A percentile compares a stretch with the other conserved stretches of the same genome.
Conservation (phyloP, 345 rosid genomes). For the Gossypium mustelinum region DNA sequence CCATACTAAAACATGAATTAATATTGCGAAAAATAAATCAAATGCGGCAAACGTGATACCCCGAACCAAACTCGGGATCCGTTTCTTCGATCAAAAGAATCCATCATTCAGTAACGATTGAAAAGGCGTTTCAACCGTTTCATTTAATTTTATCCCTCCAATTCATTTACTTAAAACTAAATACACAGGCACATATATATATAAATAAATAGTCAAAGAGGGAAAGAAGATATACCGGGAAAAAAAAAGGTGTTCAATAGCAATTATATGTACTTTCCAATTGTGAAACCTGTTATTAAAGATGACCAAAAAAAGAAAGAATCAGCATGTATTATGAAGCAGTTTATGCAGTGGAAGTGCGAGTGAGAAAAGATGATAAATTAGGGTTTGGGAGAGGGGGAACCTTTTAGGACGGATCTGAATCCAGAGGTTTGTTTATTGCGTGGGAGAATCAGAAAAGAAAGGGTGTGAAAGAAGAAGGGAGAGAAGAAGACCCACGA, state of each 20-base stretch:
- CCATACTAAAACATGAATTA: neutral
- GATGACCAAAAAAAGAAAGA: neutral
- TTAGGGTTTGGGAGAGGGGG: neutral
- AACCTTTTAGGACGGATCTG: constrained; percentile 11
- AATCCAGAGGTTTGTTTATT: neutral
- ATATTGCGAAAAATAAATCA: neutral
- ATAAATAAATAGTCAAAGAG: neutral
- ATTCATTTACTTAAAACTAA: neutral
- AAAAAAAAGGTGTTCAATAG: neutral
- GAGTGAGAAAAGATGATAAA: neutral
- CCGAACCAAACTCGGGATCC: neutral
- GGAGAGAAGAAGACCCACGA: neutral
- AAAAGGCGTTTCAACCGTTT: neutral
- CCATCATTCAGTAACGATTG: neutral
- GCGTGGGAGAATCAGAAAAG: neutral
- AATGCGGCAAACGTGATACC: neutral
- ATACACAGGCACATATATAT: neutral
- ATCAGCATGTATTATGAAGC: neutral
- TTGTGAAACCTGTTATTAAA: neutral
- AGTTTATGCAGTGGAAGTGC: neutral
- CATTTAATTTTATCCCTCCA: neutral
- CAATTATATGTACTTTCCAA: neutral
- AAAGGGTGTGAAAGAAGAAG: neutral
- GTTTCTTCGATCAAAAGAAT: neutral
- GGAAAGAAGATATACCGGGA: neutral